These are phyloP conservation scores for Tricholoma hemisulphureum DNA, from an alignment of 768 basidiomycete genomes.

Conservation along the genomic window DNA sequence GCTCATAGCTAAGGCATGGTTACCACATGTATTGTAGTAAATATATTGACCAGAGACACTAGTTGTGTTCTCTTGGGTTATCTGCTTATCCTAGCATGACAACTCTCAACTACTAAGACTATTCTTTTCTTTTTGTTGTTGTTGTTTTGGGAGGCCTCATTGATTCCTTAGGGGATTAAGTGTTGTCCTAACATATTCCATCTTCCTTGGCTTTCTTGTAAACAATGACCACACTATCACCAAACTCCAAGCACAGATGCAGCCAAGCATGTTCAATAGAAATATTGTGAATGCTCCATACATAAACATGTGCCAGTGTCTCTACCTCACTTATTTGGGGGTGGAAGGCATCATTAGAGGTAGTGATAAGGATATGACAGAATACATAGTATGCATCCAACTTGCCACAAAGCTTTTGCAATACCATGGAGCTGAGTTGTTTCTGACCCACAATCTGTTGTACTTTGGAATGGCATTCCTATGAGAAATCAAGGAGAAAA, in stretches of 20 bases:
- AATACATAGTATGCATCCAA: neutral
- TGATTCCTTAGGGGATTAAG: too few relatives aligned
- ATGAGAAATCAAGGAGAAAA: neutral
- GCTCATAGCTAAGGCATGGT: too few relatives aligned
- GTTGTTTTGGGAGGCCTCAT: too few relatives aligned
- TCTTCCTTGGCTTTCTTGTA: slow-evolving; percentile 21
- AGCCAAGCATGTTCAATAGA: slow-evolving; percentile 35
- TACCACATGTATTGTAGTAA: too few relatives aligned
- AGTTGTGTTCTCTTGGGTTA: too few relatives aligned
- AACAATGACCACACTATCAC: slow-evolving; percentile 26
- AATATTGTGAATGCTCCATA: slow-evolving; percentile 35
- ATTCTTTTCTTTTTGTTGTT: too few relatives aligned
- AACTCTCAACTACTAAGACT: too few relatives aligned
- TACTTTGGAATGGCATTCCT: slow-evolving; percentile 35
- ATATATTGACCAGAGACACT: too few relatives aligned
- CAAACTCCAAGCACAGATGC: slow-evolving; percentile 28
- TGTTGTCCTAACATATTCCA: slow-evolving; percentile 25
- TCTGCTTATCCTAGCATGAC: too few relatives aligned
- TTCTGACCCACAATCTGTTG: slow-evolving; percentile 37
- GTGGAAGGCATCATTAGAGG: slow-evolving; percentile 23
- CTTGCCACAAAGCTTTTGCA: slow-evolving; percentile 29
- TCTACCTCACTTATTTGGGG: slow-evolving; percentile 20
- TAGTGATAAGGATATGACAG: neutral
- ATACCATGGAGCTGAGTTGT: slow-evolving; percentile 32
- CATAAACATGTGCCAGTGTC: slow-evolving; percentile 31